Base-by-base conservation (phyloP, 441 rosid genomes). In the Jatropha podagrica region DNA sequence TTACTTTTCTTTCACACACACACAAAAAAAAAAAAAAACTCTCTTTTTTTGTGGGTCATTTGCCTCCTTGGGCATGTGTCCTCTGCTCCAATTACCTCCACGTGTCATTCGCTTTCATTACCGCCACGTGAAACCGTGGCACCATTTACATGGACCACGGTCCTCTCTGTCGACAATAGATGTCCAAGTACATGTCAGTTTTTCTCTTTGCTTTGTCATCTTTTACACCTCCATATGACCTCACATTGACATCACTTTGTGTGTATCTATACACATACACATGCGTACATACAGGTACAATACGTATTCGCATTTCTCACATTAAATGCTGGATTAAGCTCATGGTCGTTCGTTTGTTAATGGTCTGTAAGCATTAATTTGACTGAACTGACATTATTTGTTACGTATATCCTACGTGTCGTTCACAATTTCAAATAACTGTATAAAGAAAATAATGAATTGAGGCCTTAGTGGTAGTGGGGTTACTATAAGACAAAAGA, bases 161-260 rank as follows among this genome's bases (percentile, higher is more conserved):
- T 46, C 23, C 40, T 74, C 70, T 27, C 15, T 7, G 48, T 42
- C n/a, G 2, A 5, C 48, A 42, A 41, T 41, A 41, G 44, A 41
- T 42, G 59, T 68, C 74, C 64, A 32, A 18, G 8, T 11, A 58
- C 68, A 5, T 27, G 10, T 37, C 2, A 27, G 1, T n/a, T 38
- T 61, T 4, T 52, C 72, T 78, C 75, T 80, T 77, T n/a, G 46
- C 4, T 52, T 74, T 78, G 77, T 80, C 79, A 63, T 77, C 73
- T 77, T 68, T 42, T 12, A 38, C 74, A 76, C 82, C 68, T 82
- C 87, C 77, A 44, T 26, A 54, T 86, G 69, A 65, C 75, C 62
- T 81, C 81, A 83, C 8, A 1, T n/a, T 78, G 74, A 73, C 84
- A 56, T 86, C 85, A 83, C 65, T 32, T 37, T 42, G 20, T 32